A percentile compares a stretch with the other conserved stretches of the same genome.
Conservation (phyloP, 2,329 filamentous ascomycete species). For the Aspergillus persii region DNA sequence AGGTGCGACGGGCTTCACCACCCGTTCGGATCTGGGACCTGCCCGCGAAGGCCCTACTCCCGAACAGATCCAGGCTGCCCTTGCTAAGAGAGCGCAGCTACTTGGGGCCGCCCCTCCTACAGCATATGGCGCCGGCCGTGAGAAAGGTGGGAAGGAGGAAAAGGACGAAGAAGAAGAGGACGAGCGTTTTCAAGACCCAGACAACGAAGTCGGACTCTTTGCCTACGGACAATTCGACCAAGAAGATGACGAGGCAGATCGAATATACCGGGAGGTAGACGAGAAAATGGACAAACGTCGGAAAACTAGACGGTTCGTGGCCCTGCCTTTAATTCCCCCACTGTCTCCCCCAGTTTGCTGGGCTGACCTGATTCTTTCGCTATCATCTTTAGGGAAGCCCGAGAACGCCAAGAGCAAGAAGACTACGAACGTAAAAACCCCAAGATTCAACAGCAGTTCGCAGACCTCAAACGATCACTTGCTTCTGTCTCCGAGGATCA, state of each 20-base stretch:
- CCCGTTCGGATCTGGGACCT: conserved; percentile 91
- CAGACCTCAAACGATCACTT: conserved; percentile 87
- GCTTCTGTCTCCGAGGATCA: conserved; percentile 89
- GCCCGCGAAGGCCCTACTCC: conserved; percentile 93
- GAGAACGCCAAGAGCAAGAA: conserved; percentile 84
- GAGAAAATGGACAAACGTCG: conserved; percentile 93
- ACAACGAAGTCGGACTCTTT: conserved; percentile 95
- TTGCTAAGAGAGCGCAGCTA: conserved; percentile 87
- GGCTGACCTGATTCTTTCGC: conserved; percentile 66
- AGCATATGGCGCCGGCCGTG: conserved; percentile 70
- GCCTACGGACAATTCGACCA: conserved; percentile 94
- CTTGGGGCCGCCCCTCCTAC: conserved; percentile 70
- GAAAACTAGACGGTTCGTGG: conserved; percentile 78
- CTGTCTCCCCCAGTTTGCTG: conserved; percentile 57
- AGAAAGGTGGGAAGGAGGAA: conserved; percentile 60
- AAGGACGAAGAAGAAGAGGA: conserved; percentile 73
- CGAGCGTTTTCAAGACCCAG: conserved; percentile 87
- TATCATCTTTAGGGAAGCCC: conserved; percentile 75
- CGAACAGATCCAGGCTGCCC: conserved; percentile 96
- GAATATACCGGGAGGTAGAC: conserved; percentile 92
- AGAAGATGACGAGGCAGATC: conserved; percentile 95
- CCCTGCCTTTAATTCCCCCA: conserved; percentile 12
- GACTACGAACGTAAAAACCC: conserved; percentile 97
- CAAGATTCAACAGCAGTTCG: conserved; percentile 97
- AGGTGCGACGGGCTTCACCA: conserved; percentile 97